phyloP scores from a whole-genome alignment of 2,329 filamentous ascomycete genomes.

The Beauveria rudraprayagi region DNA sequence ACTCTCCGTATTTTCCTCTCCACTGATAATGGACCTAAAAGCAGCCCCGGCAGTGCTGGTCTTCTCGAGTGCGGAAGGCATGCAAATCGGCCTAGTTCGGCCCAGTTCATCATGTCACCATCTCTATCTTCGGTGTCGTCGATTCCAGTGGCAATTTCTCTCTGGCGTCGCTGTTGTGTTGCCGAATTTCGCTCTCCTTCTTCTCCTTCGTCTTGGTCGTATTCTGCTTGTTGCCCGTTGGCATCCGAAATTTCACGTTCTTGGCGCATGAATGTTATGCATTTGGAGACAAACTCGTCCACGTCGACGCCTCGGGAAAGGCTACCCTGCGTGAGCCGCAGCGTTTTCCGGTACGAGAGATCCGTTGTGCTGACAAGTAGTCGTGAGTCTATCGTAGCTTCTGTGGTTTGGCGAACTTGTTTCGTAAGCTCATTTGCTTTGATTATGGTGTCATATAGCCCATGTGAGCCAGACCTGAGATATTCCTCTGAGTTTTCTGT shows the following conservation, averaged over 20 bases:
- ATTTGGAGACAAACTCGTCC: constrained; percentile 87
- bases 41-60: constrained; percentile 71
- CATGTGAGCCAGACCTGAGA: constrained; percentile 55
- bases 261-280: constrained; percentile 76
- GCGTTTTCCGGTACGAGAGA: constrained; percentile 68
- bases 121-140: constrained; percentile 50
- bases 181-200: constrained; percentile 35
- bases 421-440: constrained; percentile 58
- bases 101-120: constrained; percentile 79
- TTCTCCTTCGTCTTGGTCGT: constrained; percentile 35
- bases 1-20: constrained; percentile 73
- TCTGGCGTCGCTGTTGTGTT: constrained; percentile 19
- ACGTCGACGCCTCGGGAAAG: constrained; percentile 70
- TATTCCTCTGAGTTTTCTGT: constrained; percentile 68
- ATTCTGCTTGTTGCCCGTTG: constrained; percentile 32
- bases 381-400: constrained; percentile 86
- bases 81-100: constrained; percentile 68
- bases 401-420: constrained; percentile 76
- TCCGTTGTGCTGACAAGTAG: constrained; percentile 75
- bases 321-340: constrained; percentile 66
- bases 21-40: constrained; percentile 81
- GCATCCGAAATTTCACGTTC: constrained; percentile 42
- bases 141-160: constrained; percentile 15
- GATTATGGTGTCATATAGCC: constrained; percentile 57
- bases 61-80: constrained; percentile 65